Evolutionary conservation across 345 rosid species (phyloP).

Genomic region (Eucalyptus cladocalyx): DNA sequence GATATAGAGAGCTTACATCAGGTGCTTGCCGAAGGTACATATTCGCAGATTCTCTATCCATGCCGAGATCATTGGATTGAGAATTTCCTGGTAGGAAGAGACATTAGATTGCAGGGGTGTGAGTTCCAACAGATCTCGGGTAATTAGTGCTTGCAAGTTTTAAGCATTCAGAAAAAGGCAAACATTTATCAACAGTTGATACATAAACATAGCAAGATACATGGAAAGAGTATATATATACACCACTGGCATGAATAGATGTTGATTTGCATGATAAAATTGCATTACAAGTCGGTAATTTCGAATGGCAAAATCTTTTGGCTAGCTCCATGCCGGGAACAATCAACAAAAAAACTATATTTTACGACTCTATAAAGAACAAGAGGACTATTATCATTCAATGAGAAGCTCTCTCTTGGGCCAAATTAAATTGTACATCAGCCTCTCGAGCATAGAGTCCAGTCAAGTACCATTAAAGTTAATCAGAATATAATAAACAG

Average conservation of each 20-base stretch:
- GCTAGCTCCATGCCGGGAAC: neutral
- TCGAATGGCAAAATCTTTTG: neutral
- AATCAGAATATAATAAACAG: neutral
- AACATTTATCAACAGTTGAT: neutral
- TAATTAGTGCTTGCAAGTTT: neutral
- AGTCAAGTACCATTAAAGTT: neutral
- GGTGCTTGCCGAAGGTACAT: conserved; percentile 23
- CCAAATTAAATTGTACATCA: neutral
- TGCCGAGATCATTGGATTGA: conserved; percentile 14
- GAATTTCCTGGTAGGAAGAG: conserved; percentile 30
- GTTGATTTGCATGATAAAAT: neutral
- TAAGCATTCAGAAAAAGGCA: neutral
- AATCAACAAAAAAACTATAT: neutral
- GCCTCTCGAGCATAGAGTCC: neutral
- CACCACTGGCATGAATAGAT: neutral
- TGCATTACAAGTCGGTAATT: neutral
- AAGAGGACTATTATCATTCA: neutral
- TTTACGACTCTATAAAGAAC: neutral
- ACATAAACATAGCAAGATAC: neutral
- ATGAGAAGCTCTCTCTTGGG: neutral
- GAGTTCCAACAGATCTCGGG: neutral
- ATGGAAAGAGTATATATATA: neutral
- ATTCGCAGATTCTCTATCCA: conserved; percentile 23
- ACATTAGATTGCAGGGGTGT: neutral
- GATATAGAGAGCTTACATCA: conserved; percentile 15